Evolutionary conservation across 208 protist species (phyloP), one percentile per base, ranked within the genome.

Genomic region (Leishmania aethiopica): DNA sequence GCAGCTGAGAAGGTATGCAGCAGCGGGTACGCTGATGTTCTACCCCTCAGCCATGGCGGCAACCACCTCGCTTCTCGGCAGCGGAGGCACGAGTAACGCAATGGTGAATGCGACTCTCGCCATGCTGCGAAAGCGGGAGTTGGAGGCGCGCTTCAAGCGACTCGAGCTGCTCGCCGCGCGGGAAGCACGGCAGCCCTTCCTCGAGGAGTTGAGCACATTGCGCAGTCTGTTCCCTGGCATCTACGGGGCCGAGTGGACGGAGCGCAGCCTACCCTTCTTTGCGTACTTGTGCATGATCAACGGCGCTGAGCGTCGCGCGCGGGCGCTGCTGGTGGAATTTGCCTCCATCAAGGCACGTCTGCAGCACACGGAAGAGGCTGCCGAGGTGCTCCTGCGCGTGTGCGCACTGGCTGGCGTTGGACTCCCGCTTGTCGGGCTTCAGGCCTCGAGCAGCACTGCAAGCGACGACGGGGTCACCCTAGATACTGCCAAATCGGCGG

Each of bases 121-220:
- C 3, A 70, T 88, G 72, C 80, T 96, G 59, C 86, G 78, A 37
- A 92, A 91, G 37, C 88, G 91, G 19, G 84, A 92, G 59, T 80
- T 91, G 47, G 89, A 94, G 53, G 91, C 86, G 66, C 83, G 86
- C 5, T 80, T 97, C 13, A 95, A 98, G 81, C 79, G 81, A 45
- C 78, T 86, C 2, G 80, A 84, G 64, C 45, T 85, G 42, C 73
- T 84, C 13, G 85, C 81, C 0, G 81, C 71, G 2, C 77, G 85
- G 55, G 78, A 86, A 76, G 55, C 78, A 32, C 78, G 80, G 53
- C 80, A 86, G 70, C 59, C 80, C 22, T 91, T 91, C 42, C 70
- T 90, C 28, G 78, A 79, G 45, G 85, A 88, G 74, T 69, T 93
- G 22, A 83, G 82, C 77, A 49, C 32, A 5, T 76, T 90, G 53